Conservation (phyloP, 1,284 basidiomycete species). For the Kwoniella shivajii region DNA sequence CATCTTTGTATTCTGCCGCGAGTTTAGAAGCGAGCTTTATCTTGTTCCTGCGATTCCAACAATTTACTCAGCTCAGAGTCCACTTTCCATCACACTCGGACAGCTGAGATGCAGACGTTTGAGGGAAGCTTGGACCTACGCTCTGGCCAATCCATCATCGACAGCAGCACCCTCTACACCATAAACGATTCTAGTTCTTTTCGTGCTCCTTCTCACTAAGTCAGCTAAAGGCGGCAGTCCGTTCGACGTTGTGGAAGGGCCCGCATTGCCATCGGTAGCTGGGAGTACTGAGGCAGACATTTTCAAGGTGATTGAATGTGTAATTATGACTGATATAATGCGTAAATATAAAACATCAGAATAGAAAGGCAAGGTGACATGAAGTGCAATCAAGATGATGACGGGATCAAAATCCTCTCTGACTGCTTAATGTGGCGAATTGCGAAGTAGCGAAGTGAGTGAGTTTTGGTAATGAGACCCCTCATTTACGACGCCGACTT, state of each 20-base stretch:
- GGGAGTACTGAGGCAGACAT: constrained; percentile 31
- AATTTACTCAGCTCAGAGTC: neutral
- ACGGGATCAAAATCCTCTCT: constrained; percentile 2
- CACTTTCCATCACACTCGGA: neutral
- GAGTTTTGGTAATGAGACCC: neutral
- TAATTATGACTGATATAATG: neutral
- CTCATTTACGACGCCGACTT: neutral
- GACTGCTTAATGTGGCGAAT: neutral
- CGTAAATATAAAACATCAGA: neutral
- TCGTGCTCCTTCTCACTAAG: constrained; percentile 50
- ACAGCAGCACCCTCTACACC: constrained; percentile 41
- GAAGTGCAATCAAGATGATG: neutral
- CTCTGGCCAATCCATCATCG: constrained; percentile 47
- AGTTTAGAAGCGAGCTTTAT: constrained; percentile 66
- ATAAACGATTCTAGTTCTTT: constrained; percentile 56
- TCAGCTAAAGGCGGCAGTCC: constrained; percentile 49
- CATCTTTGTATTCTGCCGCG: constrained; percentile 82
- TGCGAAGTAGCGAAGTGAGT: too few relatives aligned
- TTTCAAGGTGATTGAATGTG: neutral
- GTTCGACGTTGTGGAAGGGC: constrained; percentile 25
- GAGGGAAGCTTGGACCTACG: constrained; percentile 40
- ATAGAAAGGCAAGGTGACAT: neutral
- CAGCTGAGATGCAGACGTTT: neutral
- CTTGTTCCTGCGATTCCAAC: constrained; percentile 53
- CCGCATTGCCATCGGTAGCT: constrained; percentile 27